These are phyloP conservation scores for Thraustotheca clavata DNA, from an alignment of 352 stramenopile genomes.

Conservation along the genomic window DNA sequence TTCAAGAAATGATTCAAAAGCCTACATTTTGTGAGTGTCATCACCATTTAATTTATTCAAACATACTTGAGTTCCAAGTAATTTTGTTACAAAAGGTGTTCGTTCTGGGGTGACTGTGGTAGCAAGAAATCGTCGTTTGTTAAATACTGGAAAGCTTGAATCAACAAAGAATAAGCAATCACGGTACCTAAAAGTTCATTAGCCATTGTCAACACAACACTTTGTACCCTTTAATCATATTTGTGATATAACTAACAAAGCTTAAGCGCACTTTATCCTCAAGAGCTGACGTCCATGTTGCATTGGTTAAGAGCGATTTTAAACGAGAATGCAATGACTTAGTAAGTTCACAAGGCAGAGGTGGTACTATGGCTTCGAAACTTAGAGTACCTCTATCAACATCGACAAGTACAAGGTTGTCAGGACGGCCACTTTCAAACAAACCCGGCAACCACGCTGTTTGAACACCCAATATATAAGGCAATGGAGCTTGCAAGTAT, in stretches of 20 bases:
- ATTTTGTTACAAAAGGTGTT: conserved; percentile 48
- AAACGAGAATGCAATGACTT: conserved; percentile 39
- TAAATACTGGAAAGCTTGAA: conserved; percentile 79
- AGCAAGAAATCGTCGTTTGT: conserved; percentile 73
- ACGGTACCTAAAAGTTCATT: conserved; percentile 34
- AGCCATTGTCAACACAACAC: background rate
- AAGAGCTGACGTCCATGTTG: conserved; percentile 28
- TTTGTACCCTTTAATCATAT: conserved; percentile 40
- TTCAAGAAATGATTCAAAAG: conserved; percentile 75
- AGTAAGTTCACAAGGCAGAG: conserved; percentile 47
- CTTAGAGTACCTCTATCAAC: conserved; percentile 54
- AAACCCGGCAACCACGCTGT: conserved; percentile 54
- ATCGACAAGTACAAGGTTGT: conserved; percentile 78
- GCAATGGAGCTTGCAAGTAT: conserved; percentile 74
- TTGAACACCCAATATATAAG: conserved; percentile 76
- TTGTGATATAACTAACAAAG: conserved; percentile 63
- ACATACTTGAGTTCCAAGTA: conserved; percentile 54
- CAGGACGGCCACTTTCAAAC: conserved; percentile 56
- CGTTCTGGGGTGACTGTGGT: conserved; percentile 45
- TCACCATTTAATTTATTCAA: background rate
- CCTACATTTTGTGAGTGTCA: background rate
- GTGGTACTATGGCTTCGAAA: conserved; percentile 27
- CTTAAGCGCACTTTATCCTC: conserved; percentile 62
- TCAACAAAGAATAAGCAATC: conserved; percentile 85
- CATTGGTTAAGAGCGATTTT: conserved; percentile 33